Evolutionary conservation across 2,329 filamentous ascomycete species (phyloP).

Genomic region (Neocucurbitaria cava): DNA sequence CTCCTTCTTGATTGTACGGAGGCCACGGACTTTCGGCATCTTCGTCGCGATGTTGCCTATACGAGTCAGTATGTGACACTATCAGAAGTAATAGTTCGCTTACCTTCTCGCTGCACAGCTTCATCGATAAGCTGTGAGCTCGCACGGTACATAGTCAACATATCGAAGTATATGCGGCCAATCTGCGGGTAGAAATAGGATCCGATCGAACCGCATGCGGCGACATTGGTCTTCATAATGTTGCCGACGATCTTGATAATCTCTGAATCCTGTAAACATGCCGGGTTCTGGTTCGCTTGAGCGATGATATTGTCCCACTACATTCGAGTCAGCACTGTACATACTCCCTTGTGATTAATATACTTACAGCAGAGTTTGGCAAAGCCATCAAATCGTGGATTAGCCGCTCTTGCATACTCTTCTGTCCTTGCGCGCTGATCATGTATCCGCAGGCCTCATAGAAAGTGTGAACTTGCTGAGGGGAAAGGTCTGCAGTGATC

Average conservation of each 20-base stretch:
- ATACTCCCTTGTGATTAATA: not conserved
- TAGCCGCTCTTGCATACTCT: slow-evolving; percentile 88
- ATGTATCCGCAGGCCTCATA: slow-evolving; percentile 99
- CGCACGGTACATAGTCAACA: slow-evolving; percentile 98
- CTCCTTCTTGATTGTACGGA: slow-evolving; percentile 99
- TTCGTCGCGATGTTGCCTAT: slow-evolving; percentile 90
- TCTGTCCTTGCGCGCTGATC: slow-evolving; percentile 97
- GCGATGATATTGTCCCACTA: slow-evolving; percentile 92
- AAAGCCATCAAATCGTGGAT: slow-evolving; percentile 92
- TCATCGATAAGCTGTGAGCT: slow-evolving; percentile 97
- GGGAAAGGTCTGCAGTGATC: slow-evolving; percentile 92
- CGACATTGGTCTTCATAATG: slow-evolving; percentile 99
- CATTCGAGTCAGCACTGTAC: slow-evolving; percentile 17
- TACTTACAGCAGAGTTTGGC: slow-evolving; percentile 76
- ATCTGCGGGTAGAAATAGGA: slow-evolving; percentile 98
- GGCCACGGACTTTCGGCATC: slow-evolving; percentile 92
- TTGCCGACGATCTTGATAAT: slow-evolving; percentile 99
- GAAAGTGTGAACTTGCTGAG: slow-evolving; percentile 98
- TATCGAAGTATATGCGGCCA: slow-evolving; percentile 95
- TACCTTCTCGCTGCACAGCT: slow-evolving; percentile 83
- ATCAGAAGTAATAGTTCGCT: slow-evolving; percentile 24
- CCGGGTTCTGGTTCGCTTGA: slow-evolving; percentile 82
- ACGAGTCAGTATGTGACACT: slow-evolving; percentile 42
- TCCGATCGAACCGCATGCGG: slow-evolving; percentile 95
- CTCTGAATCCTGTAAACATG: slow-evolving; percentile 87